phyloP scores from a whole-genome alignment of 2,329 filamentous ascomycete genomes.

The Aspergillus caelatus region DNA sequence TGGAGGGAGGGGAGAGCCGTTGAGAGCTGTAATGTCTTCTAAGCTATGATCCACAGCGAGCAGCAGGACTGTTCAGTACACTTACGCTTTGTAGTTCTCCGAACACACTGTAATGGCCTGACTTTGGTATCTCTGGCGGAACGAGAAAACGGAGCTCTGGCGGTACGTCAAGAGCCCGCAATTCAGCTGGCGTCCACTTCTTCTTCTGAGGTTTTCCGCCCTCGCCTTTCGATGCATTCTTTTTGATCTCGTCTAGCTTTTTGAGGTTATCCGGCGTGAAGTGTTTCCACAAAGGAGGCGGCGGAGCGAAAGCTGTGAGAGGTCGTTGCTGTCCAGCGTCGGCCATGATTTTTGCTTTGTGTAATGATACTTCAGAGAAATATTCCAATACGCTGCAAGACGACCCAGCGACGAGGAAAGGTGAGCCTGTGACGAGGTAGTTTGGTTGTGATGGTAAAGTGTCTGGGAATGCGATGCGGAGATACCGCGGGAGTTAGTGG shows the following conservation, averaged over 20 bases:
- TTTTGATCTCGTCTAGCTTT: slow-evolving; percentile 57
- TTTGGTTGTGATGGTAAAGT: background rate
- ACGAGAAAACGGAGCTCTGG: slow-evolving; percentile 75
- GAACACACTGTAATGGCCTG: slow-evolving; percentile 75
- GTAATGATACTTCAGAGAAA: background rate
- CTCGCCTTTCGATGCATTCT: slow-evolving; percentile 34
- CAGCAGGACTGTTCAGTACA: background rate
- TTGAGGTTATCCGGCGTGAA: slow-evolving; percentile 78
- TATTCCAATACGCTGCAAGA: no score
- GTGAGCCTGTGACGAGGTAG: background rate
- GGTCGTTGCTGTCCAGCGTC: slow-evolving; percentile 54
- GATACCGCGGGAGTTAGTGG: slow-evolving; percentile 15
- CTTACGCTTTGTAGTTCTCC: slow-evolving; percentile 65
- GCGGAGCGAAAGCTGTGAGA: slow-evolving; percentile 73
- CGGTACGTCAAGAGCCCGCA: slow-evolving; percentile 57
- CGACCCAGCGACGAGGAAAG: background rate
- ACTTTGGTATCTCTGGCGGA: slow-evolving; percentile 73
- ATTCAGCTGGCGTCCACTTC: slow-evolving; percentile 36
- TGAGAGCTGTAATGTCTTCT: slow-evolving; percentile 41
- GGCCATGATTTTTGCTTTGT: slow-evolving; percentile 54
- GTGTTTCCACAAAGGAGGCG: slow-evolving; percentile 85
- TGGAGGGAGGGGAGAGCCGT: slow-evolving; percentile 69
- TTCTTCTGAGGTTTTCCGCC: slow-evolving; percentile 34
- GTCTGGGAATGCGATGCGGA: slow-evolving; percentile 16
- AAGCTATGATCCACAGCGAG: background rate